Conservation (phyloP, 2,329 filamentous ascomycete species). For the Golovinomyces cichoracearum region DNA sequence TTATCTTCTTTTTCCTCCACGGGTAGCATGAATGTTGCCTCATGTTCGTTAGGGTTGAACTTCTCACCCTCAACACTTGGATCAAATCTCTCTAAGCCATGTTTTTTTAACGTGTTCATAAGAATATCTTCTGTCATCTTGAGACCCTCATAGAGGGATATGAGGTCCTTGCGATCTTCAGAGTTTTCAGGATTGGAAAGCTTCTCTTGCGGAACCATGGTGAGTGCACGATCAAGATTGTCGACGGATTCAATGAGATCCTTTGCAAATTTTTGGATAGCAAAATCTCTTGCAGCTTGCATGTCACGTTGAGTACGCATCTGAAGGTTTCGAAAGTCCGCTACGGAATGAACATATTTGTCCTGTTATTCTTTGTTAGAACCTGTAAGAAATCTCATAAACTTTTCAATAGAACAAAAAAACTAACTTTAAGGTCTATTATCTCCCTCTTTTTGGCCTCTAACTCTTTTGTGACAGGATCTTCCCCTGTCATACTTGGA, state of each 20-base stretch:
- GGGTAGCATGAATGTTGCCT: constrained; percentile 85
- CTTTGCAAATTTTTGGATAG: constrained; percentile 78
- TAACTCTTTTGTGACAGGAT: constrained; percentile 35
- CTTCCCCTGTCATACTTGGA: constrained; percentile 6
- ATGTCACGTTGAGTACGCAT: constrained; percentile 80
- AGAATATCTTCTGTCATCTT: constrained; percentile 87
- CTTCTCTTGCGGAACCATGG: constrained; percentile 51
- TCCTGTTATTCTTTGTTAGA: constrained; percentile 32
- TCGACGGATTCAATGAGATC: constrained; percentile 89
- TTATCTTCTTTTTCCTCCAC: constrained; percentile 72
- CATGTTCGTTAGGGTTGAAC: constrained; percentile 91
- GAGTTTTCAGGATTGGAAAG: constrained; percentile 27
- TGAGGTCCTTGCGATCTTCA: constrained; percentile 41
- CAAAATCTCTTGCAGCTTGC: constrained; percentile 67
- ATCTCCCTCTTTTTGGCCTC: constrained; percentile 48
- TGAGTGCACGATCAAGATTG: constrained; percentile 82
- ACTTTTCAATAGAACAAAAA: constrained; percentile 1
- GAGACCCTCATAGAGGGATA: constrained; percentile 61
- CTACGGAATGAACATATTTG: constrained; percentile 76
- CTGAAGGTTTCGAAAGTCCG: constrained; percentile 95
- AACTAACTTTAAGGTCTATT: constrained; percentile 57
- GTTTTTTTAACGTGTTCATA: constrained; percentile 70
- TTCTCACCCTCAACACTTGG: constrained; percentile 46
- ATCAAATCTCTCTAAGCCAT: constrained; percentile 74
- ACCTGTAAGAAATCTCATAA: not conserved